These are phyloP conservation scores for Phytophthora idaei DNA, from an alignment of 352 stramenopile genomes.

Conservation along the genomic window DNA sequence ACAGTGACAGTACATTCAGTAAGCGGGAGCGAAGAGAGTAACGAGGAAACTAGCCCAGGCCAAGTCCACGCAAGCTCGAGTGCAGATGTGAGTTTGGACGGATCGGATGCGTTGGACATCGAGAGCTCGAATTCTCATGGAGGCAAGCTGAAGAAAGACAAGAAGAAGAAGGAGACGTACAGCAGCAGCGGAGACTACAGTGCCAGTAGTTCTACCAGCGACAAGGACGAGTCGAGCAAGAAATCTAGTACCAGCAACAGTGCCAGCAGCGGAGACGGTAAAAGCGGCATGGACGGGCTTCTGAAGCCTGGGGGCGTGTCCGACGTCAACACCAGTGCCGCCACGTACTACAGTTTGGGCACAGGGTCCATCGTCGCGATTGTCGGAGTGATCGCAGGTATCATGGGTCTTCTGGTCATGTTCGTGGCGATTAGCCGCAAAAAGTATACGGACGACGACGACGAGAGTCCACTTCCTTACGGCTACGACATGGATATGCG, in stretches of 20 bases:
- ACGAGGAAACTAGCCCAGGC: slow-evolving; percentile 15
- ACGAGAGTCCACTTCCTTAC: slow-evolving; percentile 46
- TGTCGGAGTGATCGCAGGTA: slow-evolving; percentile 69
- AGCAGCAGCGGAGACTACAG: slow-evolving; percentile 22
- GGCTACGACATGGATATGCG: slow-evolving; percentile 52
- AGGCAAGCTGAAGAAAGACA: slow-evolving; percentile 17
- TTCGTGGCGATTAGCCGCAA: slow-evolving; percentile 70
- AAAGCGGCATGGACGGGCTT: slow-evolving; percentile 16
- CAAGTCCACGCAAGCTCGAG: slow-evolving; percentile 37
- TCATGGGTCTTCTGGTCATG: slow-evolving; percentile 56
- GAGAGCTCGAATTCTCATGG: slow-evolving; percentile 4
- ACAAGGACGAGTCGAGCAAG: background rate
- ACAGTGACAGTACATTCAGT: slow-evolving; percentile 18
- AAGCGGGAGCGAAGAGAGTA: slow-evolving; percentile 8
- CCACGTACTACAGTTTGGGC: slow-evolving; percentile 59
- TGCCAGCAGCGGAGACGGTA: slow-evolving; percentile 9
- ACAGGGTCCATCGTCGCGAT: slow-evolving; percentile 74
- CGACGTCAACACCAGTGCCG: slow-evolving; percentile 53
- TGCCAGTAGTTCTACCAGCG: background rate
- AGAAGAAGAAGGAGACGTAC: slow-evolving; percentile 20
- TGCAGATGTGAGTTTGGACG: slow-evolving; percentile 22
- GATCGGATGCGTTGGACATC: background rate
- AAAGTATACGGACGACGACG: slow-evolving; percentile 62
- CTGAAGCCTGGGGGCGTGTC: slow-evolving; percentile 40
- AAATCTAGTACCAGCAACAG: slow-evolving; percentile 6